Evolutionary conservation across 2,329 filamentous ascomycete genomes (phyloP), one percentile per base, ranked within the genome.

Genomic region (Verticillium isaacii): DNA sequence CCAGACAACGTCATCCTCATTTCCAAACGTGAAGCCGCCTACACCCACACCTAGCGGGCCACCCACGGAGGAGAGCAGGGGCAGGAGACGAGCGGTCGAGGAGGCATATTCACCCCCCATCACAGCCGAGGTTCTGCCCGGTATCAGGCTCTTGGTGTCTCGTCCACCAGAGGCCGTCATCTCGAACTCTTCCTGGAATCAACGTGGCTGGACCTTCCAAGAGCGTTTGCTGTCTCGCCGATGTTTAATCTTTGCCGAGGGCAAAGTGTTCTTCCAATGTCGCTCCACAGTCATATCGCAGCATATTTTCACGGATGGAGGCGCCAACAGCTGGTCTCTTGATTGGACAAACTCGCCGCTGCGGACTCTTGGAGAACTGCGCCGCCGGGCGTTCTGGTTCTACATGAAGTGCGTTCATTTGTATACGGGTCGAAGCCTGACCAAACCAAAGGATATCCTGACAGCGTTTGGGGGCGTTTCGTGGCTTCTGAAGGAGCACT

Each of bases 211-310:
- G 78, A 79, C 77, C 2, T 67, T 80, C 9, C 76, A 80, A 60
- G 78, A 80, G 61, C 68, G 70, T 4, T 64, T 77, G 5, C 80
- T 80, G 62, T 75, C 78, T 8, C 72, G 78, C 9, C 76, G 78
- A 9, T 36, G 34, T 36, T 7, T 36, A 2, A 36, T 76, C 68
- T 74, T 80, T 66, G 34, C 34, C 34, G 63, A 63, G 1, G 62
- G 68, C 0, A 64, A 66, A 14, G 57, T 70, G 6, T 61, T 66
- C 59, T 68, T 68, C 56, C 34, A 36, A 36, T 36, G 34, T 11
- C 34, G 34, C 74, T 80, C 66, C 71, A 71, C 3, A 65, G 71
- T 6, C 34, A 36, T 36, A 11, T 36, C 34, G 2, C 34, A 36
- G 14, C 34, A 36, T 11, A 36, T 36, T 3, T 36, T 36, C 7